Base-by-base conservation (phyloP, 129 eudicot species). In the Calendula officinalis region DNA sequence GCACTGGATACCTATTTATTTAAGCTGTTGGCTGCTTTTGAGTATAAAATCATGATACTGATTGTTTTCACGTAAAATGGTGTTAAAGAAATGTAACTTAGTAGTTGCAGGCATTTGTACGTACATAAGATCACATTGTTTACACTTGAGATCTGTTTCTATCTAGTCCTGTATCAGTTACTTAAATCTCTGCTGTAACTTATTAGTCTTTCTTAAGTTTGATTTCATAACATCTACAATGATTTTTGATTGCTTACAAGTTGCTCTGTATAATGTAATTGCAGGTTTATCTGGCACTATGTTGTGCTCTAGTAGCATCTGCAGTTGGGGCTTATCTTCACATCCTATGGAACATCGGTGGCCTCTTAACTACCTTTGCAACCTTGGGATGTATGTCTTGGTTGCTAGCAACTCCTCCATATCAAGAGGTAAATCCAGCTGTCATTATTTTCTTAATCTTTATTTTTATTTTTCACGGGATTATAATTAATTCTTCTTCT, bases 251-350 rank as follows among this genome's bases (percentile, higher is more conserved):
- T 51, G 62, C 15, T 68, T 8, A 35, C 22, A 37, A 22, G 5
- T 47, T 3, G 13, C 59, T 46, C 8, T 7, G 44, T 36, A n/a
- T 35, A 17, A 46, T 30, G 9, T 71, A 77, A 30, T 64, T 71
- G 35, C 75, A 90, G 97, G 97, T 90, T 15, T 90, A 90, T 78
- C 83, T 90, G 33, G 27, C 95, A 5, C 65, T 90, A 64, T 86
- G 97, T 70, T 90, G 89, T 53, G 97, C 97, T 2, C 67, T 90
- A 39, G 69, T 90, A n/a, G 89, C 97, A 63, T 86, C 89, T 4
- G 97, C 95, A 2, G 75, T 56, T 39, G 97, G 97, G 13, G 83
- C 87, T 11, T 90, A 90, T 69, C 78, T 90, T 47, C 97, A 90
- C 78, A 77, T 86, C 8, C 75, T 90, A 4, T 86, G 95, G 97